Base-by-base conservation (phyloP, 306 rosid genomes). In the Mucuna pruriens region DNA sequence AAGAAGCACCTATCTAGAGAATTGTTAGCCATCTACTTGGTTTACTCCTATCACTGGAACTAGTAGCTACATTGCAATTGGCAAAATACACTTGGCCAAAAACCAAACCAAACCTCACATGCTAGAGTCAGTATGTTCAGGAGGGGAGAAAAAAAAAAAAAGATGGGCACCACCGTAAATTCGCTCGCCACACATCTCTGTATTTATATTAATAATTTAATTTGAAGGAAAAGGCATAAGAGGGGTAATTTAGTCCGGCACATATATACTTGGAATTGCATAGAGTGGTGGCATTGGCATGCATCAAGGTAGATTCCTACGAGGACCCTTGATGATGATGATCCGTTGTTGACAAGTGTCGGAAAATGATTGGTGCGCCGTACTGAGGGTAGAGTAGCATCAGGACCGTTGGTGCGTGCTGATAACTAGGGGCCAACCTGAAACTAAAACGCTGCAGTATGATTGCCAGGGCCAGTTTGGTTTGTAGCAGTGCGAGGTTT, bases 361-460 rank as follows among this genome's bases (percentile, higher is more conserved):
- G 84, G 81, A 96, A 90, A 25, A 90, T 75, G 80, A 96, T 76
- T 42, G 99, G 99, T 0, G 98, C 99, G 7, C 99, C 99, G 54
- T 96, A 71, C 69, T 96, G 99, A 12, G 99, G 99, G 78, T 96
- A 87, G 20, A 96, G 98, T 29, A 94, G 86, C 98, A 96, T 96
- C 79, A 90, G 89, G 58, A 96, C 99, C 69, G 99, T 90, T 33
- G 99, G 99, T 15, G 97, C 99, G 17, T 96, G 99, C 40, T 88
- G 97, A 84, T 96, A 96, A 71, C 84, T 85, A 4, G 98, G 97
- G 82, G 98, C 91, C 85, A 96, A 75, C 77, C 88, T 87, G 82
- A 96, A 96, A 3, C 86, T 81, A 91, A 96, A 92, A 40, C 98
- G 97, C 84, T 91, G 98, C 23, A 96, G 87, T 84, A 96, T 86